A percentile compares a stretch with the other conserved stretches of the same genome.
phyloP scores from a whole-genome alignment of 441 rosid genomes.

The Gossypium lobatum region DNA sequence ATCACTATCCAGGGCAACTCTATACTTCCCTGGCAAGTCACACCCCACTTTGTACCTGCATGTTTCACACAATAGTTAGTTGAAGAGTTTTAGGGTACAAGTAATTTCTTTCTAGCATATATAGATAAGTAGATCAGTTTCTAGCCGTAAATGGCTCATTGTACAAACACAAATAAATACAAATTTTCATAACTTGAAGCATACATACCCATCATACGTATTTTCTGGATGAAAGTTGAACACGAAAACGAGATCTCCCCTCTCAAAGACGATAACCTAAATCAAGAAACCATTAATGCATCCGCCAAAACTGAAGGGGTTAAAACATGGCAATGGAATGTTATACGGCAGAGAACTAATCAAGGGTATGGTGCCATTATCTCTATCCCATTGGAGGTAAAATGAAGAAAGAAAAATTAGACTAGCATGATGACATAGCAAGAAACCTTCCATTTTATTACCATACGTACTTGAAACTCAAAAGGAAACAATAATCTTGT shows the following conservation, averaged over 20 bases:
- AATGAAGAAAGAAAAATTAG: neutral
- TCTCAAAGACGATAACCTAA: slow-evolving; percentile 83
- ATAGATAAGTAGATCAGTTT: neutral
- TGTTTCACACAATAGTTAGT: slow-evolving; percentile 19
- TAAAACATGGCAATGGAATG: neutral
- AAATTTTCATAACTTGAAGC: neutral
- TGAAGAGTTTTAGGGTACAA: neutral
- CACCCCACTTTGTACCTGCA: slow-evolving; percentile 79
- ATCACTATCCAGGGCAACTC: slow-evolving; percentile 76
- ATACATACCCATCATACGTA: slow-evolving; percentile 61
- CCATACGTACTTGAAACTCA: neutral
- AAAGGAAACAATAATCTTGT: neutral
- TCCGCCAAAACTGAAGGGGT: neutral
- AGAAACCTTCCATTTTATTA: neutral
- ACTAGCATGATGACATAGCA: neutral
- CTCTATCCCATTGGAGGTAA: neutral
- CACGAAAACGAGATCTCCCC: slow-evolving; percentile 68
- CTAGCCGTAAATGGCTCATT: neutral
- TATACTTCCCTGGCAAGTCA: slow-evolving; percentile 74
- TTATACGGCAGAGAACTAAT: neutral
- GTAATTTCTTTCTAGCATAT: slow-evolving; percentile 1
- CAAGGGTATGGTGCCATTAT: neutral
- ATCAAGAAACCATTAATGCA: slow-evolving; percentile 13
- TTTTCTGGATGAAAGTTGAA: slow-evolving; percentile 79
- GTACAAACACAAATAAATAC: neutral